Conservation (phyloP, 805 yeast genomes). For the Candida ortonii region DNA sequence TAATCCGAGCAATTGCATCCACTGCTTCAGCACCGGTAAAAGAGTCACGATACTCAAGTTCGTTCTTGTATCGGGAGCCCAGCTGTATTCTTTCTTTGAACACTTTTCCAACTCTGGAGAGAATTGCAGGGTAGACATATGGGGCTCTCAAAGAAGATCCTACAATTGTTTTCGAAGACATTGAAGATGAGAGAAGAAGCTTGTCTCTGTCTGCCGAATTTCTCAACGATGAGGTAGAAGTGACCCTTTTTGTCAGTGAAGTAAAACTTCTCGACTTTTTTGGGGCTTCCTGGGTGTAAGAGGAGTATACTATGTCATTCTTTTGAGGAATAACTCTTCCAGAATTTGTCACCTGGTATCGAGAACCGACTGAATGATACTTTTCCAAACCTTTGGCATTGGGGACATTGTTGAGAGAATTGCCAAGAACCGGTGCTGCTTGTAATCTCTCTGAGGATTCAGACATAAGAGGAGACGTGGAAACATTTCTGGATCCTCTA, state of each 20-base stretch:
- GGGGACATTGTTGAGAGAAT: neutral
- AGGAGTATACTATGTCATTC: slow-evolving; percentile 31
- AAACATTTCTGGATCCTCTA: slow-evolving; percentile 28
- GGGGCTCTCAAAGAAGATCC: slow-evolving; percentile 55
- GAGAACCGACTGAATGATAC: slow-evolving; percentile 32
- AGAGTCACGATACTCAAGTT: slow-evolving; percentile 86
- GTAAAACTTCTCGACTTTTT: slow-evolving; percentile 47
- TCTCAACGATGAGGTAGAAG: slow-evolving; percentile 32
- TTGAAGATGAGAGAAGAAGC: slow-evolving; percentile 25
- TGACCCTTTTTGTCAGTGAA: slow-evolving; percentile 39
- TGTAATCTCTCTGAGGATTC: slow-evolving; percentile 14
- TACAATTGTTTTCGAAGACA: slow-evolving; percentile 45
- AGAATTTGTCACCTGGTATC: slow-evolving; percentile 38
- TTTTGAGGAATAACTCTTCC: slow-evolving; percentile 48
- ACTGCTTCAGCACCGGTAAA: slow-evolving; percentile 95
- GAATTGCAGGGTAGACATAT: slow-evolving; percentile 81
- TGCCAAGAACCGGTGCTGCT: too few species aligned
- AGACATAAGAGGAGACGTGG: slow-evolving; percentile 23
- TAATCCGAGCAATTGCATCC: slow-evolving; percentile 79
- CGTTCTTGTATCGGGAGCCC: slow-evolving; percentile 84
- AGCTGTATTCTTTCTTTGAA: slow-evolving; percentile 68
- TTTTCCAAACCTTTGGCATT: slow-evolving; percentile 29
- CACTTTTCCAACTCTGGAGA: slow-evolving; percentile 78
- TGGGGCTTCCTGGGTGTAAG: slow-evolving; percentile 28
- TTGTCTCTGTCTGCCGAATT: slow-evolving; percentile 32